Evolutionary conservation across 1,284 basidiomycete species (phyloP).

Genomic region (Ganoderma sinense): DNA sequence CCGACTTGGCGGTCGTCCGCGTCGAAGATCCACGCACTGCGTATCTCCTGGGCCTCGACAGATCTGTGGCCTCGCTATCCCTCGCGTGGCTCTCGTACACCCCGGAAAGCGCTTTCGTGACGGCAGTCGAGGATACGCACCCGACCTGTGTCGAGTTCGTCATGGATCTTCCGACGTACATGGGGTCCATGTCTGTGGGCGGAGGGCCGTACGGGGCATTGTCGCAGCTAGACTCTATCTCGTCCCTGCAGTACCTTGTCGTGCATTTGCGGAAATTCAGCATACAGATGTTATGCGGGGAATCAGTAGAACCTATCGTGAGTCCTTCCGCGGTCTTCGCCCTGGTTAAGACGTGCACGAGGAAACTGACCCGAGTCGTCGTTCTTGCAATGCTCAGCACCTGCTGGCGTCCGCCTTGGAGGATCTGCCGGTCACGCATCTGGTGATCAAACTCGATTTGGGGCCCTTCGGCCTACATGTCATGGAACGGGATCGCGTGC

Average conservation of each 20-base stretch:
- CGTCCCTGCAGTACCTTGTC: background rate
- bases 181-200: background rate
- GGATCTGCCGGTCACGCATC: background rate
- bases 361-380: background rate
- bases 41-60: background rate
- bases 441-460: background rate
- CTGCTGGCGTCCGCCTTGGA: background rate
- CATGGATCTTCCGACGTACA: background rate
- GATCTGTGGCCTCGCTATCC: background rate
- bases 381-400: background rate
- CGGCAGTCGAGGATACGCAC: background rate
- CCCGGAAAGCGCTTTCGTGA: background rate
- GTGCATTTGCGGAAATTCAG: background rate
- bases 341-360: background rate
- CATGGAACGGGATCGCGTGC: background rate
- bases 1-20: background rate
- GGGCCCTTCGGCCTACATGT: background rate
- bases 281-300: background rate
- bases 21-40: background rate
- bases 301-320: background rate
- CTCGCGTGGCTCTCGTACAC: background rate
- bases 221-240: background rate
- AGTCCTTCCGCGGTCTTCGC: background rate
- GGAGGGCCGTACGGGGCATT: background rate
- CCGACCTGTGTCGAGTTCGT: background rate